These are phyloP conservation scores for Telfairia occidentalis DNA, from an alignment of 331 rosid genomes.

Conservation along the genomic window DNA sequence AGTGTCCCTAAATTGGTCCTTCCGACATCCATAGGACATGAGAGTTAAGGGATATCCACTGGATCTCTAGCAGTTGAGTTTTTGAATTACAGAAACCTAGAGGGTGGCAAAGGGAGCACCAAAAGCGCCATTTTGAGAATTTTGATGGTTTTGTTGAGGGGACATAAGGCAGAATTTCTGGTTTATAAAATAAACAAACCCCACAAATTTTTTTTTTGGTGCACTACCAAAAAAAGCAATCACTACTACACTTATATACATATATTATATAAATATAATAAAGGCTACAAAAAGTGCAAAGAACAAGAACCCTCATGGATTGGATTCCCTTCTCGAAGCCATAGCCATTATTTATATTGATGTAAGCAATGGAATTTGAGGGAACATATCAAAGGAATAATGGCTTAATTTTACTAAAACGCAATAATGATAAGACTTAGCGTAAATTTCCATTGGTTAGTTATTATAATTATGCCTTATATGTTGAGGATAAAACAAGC, in stretches of 20 bases:
- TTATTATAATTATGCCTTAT: neutral
- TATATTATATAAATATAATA: constrained; percentile 8
- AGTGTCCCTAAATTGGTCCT: constrained; percentile 3
- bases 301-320: constrained; percentile 28
- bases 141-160: constrained; percentile 50
- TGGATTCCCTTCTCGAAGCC: constrained; percentile 20
- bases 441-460: too few species aligned
- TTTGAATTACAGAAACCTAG: constrained; percentile 17
- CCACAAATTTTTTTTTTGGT: neutral
- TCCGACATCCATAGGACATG: constrained; percentile 21
- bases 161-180: constrained; percentile 39
- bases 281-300: constrained; percentile 4
- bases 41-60: constrained; percentile 17
- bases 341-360: constrained; percentile 3
- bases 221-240: constrained; percentile 20
- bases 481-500: neutral
- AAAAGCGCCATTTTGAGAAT: constrained; percentile 34
- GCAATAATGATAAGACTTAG: too few species aligned
- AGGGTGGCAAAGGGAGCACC: constrained; percentile 30
- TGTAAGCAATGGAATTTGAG: constrained; percentile 31
- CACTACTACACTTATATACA: neutral
- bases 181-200: neutral
- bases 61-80: constrained; percentile 11
- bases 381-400: constrained; percentile 12
- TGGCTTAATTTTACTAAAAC: neutral